These are phyloP conservation scores for Nicotiana tabacum DNA, from an alignment of 257 asterid species.

Conservation along the genomic window DNA sequence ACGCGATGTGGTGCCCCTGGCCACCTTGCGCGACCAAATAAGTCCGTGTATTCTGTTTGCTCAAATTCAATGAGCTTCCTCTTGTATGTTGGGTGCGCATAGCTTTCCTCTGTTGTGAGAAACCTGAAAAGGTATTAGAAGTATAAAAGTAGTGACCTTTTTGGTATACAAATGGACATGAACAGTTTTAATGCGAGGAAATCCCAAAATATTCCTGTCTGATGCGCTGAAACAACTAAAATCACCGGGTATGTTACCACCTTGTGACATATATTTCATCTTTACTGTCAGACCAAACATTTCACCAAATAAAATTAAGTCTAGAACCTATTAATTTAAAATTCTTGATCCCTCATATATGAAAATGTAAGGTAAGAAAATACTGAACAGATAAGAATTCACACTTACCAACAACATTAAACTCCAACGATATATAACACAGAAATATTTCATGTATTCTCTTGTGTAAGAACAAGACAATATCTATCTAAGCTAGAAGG, in stretches of 20 bases:
- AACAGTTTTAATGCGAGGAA: not conserved
- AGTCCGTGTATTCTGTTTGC: slow-evolving; percentile 64
- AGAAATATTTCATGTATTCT: not conserved
- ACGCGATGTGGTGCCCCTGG: slow-evolving; percentile 90
- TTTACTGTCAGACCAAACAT: not conserved
- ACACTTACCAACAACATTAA: not conserved
- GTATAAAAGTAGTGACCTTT: not conserved
- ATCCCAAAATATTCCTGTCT: not conserved
- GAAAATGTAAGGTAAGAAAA: not conserved
- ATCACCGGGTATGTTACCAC: not conserved
- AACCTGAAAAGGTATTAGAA: slow-evolving; percentile 34
- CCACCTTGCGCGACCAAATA: slow-evolving; percentile 94
- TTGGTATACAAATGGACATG: not conserved
- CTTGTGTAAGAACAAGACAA: not conserved
- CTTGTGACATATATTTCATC: not conserved
- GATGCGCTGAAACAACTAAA: not conserved
- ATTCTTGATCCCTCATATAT: not conserved
- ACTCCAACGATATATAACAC: not conserved
- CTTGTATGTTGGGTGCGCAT: slow-evolving; percentile 83
- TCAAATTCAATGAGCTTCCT: slow-evolving; percentile 55
- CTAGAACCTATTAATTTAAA: not conserved
- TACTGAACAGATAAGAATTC: not conserved
- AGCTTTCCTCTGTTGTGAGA: slow-evolving; percentile 74
- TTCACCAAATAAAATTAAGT: not conserved
- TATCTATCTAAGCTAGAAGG: not conserved